phyloP scores from a whole-genome alignment of 2,329 filamentous ascomycete genomes.

The Apiospora koreana region DNA sequence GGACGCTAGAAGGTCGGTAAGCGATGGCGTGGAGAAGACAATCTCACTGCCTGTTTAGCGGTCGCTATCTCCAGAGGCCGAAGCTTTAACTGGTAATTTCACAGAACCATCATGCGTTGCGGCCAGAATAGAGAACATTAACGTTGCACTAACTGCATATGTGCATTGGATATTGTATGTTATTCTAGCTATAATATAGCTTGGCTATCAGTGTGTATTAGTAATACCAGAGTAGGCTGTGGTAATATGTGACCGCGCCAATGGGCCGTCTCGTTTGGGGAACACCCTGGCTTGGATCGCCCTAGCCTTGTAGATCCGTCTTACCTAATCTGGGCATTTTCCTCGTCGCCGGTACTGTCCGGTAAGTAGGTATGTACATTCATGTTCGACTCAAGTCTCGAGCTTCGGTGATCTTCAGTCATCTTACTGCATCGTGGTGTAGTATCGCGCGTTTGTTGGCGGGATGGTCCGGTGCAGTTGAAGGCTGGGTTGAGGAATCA shows the following conservation, averaged over 20 bases:
- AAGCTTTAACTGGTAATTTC: slow-evolving; percentile 4
- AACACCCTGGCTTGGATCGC: slow-evolving; percentile 9
- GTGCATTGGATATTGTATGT: neutral
- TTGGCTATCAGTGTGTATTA: neutral
- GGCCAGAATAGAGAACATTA: no score
- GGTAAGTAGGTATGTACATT: neutral
- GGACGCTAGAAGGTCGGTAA: slow-evolving; percentile 1
- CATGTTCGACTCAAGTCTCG: neutral
- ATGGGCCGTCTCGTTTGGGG: neutral
- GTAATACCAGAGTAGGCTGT: neutral
- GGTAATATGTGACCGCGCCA: neutral
- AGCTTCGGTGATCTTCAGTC: neutral
- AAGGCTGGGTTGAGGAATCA: neutral
- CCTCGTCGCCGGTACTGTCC: neutral
- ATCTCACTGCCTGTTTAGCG: neutral
- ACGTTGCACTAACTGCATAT: neutral
- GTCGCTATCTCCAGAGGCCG: neutral
- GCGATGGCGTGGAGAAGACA: neutral
- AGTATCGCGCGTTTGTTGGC: neutral
- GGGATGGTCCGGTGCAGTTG: neutral
- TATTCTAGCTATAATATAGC: no score
- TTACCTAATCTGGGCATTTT: neutral
- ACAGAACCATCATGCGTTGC: slow-evolving; percentile 1
- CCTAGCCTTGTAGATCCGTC: slow-evolving; percentile 11
- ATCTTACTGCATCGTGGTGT: neutral